These are phyloP conservation scores for Articulospora tetracladia DNA, from an alignment of 495 filamentous ascomycete genomes.

Conservation along the genomic window DNA sequence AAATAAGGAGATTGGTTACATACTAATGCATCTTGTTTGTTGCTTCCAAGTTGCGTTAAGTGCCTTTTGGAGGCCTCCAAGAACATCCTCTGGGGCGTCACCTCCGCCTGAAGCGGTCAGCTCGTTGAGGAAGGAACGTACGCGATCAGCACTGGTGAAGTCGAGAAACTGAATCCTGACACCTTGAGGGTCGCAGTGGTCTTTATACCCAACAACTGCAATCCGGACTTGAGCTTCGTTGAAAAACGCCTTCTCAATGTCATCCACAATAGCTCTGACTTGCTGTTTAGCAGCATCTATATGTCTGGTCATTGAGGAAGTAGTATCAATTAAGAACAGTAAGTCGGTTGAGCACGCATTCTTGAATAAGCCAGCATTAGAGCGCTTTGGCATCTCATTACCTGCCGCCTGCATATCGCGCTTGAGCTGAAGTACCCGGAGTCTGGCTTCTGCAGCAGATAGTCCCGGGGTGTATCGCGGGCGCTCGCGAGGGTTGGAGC, in stretches of 20 bases:
- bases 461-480: background rate
- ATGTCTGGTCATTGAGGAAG: conserved; percentile 29
- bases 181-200: conserved; percentile 28
- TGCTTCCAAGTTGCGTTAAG: conserved; percentile 29
- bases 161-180: conserved; percentile 32
- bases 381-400: conserved; percentile 6
- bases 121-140: conserved; percentile 21
- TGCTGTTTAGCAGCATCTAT: conserved; percentile 34
- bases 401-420: conserved; percentile 18
- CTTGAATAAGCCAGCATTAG: conserved; percentile 29
- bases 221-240: conserved; percentile 38
- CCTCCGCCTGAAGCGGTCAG: conserved; percentile 26
- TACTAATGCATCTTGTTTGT: conserved; percentile 32
- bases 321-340: conserved; percentile 38
- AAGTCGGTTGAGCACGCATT: conserved; percentile 33
- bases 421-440: conserved; percentile 25
- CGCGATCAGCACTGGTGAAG: conserved; percentile 28
- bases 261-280: conserved; percentile 30
- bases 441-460: conserved; percentile 21
- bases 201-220: conserved; percentile 36
- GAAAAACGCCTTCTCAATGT: conserved; percentile 32
- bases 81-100: conserved; percentile 32
- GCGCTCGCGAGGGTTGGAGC: background rate
- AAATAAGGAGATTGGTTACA: too few relatives aligned
- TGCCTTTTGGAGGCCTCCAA: conserved; percentile 29